phyloP scores from a whole-genome alignment of 78 protist genomes.

The Dictyostelium intermedium region DNA sequence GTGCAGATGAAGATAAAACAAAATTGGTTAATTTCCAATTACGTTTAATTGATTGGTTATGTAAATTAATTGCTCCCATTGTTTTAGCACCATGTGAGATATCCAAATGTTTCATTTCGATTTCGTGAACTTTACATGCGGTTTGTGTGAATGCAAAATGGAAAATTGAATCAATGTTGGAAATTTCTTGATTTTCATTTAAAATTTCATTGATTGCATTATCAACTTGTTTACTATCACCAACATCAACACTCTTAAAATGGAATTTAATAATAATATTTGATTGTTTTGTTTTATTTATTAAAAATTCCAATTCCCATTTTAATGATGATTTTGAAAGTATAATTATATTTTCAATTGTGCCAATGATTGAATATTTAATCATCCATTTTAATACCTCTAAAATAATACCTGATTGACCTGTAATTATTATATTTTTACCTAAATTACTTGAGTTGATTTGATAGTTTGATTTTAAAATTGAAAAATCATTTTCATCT shows the following conservation, averaged over 20 bases:
- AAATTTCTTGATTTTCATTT: background rate
- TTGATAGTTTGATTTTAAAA: background rate
- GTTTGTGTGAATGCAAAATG: constrained; percentile 42
- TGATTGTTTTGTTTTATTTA: background rate
- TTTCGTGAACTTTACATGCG: background rate
- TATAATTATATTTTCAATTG: constrained; percentile 1
- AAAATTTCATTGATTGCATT: background rate
- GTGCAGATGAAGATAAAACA: constrained; percentile 68
- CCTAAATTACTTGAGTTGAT: background rate
- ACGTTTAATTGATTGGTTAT: constrained; percentile 1
- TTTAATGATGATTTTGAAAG: constrained; percentile 27
- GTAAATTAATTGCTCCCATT: constrained; percentile 76
- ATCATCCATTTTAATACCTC: constrained; percentile 33
- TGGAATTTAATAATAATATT: constrained; percentile 4
- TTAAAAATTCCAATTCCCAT: constrained; percentile 36
- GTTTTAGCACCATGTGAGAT: constrained; percentile 56
- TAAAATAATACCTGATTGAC: constrained; percentile 48
- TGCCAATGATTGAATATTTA: background rate
- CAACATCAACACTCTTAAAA: background rate
- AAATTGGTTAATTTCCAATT: constrained; percentile 26
- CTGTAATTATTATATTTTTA: constrained; percentile 32
- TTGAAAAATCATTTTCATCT: background rate
- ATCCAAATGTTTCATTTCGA: background rate
- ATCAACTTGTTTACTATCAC: background rate
- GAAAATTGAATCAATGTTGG: background rate